These are phyloP conservation scores for Epichloe baconii DNA, from an alignment of 2,329 filamentous ascomycete genomes.

Conservation along the genomic window DNA sequence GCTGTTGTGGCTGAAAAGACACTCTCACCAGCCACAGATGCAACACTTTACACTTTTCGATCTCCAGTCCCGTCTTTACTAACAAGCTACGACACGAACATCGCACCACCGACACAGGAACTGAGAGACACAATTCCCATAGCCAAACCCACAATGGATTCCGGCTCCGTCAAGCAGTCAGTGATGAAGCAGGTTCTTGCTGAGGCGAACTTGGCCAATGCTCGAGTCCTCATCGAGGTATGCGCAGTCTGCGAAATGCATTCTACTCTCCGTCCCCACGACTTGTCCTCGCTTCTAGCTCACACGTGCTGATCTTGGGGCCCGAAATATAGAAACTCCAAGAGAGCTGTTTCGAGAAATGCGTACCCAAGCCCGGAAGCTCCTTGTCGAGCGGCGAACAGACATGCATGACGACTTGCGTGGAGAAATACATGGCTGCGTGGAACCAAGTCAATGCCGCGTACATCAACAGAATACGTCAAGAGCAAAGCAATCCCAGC, in stretches of 20 bases:
- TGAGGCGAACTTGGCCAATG: slow-evolving; percentile 55
- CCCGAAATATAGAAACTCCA: slow-evolving; percentile 53
- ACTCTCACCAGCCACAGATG: slow-evolving; percentile 15
- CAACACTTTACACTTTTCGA: not conserved
- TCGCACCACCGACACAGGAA: too few species aligned
- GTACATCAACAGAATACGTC: slow-evolving; percentile 52
- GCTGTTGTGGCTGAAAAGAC: not conserved
- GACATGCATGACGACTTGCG: slow-evolving; percentile 60
- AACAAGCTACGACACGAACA: not conserved
- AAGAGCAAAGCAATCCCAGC: slow-evolving; percentile 31
- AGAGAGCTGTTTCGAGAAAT: slow-evolving; percentile 68
- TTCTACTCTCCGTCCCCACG: not conserved
- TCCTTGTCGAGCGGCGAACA: slow-evolving; percentile 55
- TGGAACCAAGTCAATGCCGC: slow-evolving; percentile 64
- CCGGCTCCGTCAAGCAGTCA: slow-evolving; percentile 43
- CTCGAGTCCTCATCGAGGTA: slow-evolving; percentile 57
- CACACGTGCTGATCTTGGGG: slow-evolving; percentile 4
- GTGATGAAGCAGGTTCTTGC: slow-evolving; percentile 52
- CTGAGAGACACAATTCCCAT: too few species aligned
- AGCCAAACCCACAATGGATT: slow-evolving; percentile 33
- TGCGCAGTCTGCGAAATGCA: slow-evolving; percentile 1
- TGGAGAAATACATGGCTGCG: slow-evolving; percentile 73
- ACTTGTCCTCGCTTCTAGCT: not conserved
- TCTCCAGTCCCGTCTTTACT: not conserved
- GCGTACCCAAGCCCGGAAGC: slow-evolving; percentile 55